Percentiles rank a stretch among this genome's conserved stretches.
Evolutionary conservation across 2,329 filamentous ascomycete genomes (phyloP).

Genomic region (Dothidotthia symphoricarpi): DNA sequence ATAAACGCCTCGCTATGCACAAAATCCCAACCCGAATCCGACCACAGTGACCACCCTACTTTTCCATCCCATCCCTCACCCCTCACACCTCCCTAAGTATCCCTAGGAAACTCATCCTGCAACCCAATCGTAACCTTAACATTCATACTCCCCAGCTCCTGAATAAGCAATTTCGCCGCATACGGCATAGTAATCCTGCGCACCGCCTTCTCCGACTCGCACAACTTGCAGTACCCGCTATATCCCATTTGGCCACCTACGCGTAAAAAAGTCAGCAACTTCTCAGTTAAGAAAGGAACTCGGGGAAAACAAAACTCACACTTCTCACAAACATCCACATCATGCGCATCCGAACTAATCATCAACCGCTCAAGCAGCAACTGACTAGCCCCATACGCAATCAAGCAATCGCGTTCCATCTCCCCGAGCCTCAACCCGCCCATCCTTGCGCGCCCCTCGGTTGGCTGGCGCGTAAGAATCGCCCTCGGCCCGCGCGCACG

Average conservation of each 20-base stretch:
- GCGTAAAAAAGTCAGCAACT: neutral
- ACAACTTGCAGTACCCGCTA: constrained; percentile 90
- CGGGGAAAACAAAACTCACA: constrained; percentile 50
- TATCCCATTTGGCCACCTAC: constrained; percentile 82
- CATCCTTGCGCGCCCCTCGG: constrained; percentile 88
- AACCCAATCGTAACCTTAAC: constrained; percentile 89
- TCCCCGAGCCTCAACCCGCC: constrained; percentile 92
- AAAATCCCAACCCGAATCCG: neutral
- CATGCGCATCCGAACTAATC: constrained; percentile 86
- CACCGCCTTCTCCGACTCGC: constrained; percentile 78
- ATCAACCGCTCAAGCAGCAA: constrained; percentile 89
- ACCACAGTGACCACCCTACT: too few relatives aligned
- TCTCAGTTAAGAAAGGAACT: neutral
- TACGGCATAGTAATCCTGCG: constrained; percentile 96
- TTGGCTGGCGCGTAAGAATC: constrained; percentile 91
- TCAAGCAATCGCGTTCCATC: constrained; percentile 98
- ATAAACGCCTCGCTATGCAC: constrained; percentile 21
- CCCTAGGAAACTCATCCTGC: constrained; percentile 74
- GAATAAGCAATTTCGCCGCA: constrained; percentile 90
- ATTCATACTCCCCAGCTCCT: constrained; percentile 98
- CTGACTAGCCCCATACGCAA: constrained; percentile 93
- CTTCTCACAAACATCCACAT: constrained; percentile 88
- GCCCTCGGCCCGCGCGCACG: constrained; percentile 85
- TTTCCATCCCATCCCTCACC: too few relatives aligned
- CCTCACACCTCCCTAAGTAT: too few relatives aligned